Conservation (phyloP, 495 filamentous ascomycete species). For the Durotheca rogersii region DNA sequence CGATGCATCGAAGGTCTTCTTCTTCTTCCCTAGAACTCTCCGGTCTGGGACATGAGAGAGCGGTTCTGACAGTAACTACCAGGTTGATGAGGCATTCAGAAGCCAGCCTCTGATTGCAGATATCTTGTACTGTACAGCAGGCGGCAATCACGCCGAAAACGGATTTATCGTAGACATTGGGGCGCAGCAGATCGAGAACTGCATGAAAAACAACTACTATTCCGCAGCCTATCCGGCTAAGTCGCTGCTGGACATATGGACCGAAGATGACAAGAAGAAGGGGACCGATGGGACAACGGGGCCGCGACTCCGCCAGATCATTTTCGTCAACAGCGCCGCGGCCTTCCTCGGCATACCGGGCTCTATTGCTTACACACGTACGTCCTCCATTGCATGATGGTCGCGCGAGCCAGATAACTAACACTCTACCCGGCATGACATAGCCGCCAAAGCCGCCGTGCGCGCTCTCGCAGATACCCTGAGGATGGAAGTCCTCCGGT, state of each 20-base stretch:
- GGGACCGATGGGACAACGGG: neutral
- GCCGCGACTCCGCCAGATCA: constrained; percentile 28
- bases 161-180: constrained; percentile 41
- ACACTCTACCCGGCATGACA: constrained; percentile 9
- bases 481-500: constrained; percentile 34
- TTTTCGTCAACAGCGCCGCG: constrained; percentile 40
- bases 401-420: constrained; percentile 10
- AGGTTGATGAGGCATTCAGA: constrained; percentile 27
- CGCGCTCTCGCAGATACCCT: constrained; percentile 45
- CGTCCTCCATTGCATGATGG: constrained; percentile 1
- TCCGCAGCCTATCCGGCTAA: constrained; percentile 36
- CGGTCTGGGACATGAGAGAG: neutral
- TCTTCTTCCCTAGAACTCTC: neutral
- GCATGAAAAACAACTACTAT: constrained; percentile 42
- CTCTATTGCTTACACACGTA: constrained; percentile 42
- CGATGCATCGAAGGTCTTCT: constrained; percentile 15
- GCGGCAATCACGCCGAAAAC: constrained; percentile 37
- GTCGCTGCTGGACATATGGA: constrained; percentile 32
- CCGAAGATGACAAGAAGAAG: constrained; percentile 16
- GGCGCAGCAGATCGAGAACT: constrained; percentile 30
- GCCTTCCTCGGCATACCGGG: constrained; percentile 42
- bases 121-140: constrained; percentile 41
- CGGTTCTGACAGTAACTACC: neutral
- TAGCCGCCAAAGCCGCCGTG: constrained; percentile 37
- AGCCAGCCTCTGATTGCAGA: constrained; percentile 24